Conservation (phyloP, 2,329 filamentous ascomycete species). For the Sclerotinia borealis region DNA sequence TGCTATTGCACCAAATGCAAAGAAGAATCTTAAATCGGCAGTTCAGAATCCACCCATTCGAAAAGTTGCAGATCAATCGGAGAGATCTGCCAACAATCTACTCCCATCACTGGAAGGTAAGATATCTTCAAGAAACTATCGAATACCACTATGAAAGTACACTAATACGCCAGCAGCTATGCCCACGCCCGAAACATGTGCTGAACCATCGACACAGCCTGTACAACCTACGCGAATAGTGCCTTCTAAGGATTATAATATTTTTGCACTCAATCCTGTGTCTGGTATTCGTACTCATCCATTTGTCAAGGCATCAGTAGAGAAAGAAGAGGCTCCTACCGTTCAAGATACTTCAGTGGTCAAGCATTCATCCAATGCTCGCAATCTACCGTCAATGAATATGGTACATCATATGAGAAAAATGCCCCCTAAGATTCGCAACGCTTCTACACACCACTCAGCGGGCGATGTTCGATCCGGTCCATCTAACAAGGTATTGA, state of each 20-base stretch:
- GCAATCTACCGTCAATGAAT: no score
- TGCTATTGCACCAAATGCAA: not conserved
- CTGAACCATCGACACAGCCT: not conserved
- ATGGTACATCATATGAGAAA: no score
- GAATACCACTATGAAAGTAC: not conserved
- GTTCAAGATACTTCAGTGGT: no score
- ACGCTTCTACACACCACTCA: no score
- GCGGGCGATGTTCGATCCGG: not conserved
- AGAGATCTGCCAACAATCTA: no score
- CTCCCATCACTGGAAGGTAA: not conserved
- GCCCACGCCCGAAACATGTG: not conserved
- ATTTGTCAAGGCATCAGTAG: not conserved
- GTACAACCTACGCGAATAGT: not conserved
- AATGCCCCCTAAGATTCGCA: no score
- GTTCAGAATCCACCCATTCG: not conserved
- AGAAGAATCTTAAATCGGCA: not conserved
- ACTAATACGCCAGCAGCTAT: not conserved
- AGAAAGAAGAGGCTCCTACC: not conserved
- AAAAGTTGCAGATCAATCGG: not conserved
- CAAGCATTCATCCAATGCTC: no score
- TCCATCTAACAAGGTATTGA: not conserved
- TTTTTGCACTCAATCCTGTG: not conserved
- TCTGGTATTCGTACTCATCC: not conserved
- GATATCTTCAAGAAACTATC: not conserved
- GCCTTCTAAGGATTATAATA: not conserved